Evolutionary conservation across 257 asterid genomes (phyloP).

Genomic region (Jacaranda mimosifolia): DNA sequence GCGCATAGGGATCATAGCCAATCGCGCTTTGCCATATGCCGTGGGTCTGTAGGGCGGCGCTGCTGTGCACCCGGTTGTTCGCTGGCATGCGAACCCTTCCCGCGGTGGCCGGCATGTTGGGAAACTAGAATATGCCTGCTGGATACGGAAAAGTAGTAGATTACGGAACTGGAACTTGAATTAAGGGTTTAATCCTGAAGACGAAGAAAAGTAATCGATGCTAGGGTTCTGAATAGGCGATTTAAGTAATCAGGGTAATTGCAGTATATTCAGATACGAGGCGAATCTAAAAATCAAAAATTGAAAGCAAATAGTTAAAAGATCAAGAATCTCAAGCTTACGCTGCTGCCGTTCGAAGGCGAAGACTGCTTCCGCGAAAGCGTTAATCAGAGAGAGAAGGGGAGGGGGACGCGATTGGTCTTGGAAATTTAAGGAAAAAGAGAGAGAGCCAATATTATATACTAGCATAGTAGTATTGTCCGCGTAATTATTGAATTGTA

Average conservation of each 20-base stretch:
- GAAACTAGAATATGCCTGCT: slow-evolving; percentile 4
- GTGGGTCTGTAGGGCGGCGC: slow-evolving; percentile 97
- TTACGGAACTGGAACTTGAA: slow-evolving; percentile 7
- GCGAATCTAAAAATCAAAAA: not conserved
- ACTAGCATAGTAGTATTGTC: no score
- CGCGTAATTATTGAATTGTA: no score
- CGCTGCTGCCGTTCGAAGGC: not conserved
- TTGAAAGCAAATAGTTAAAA: not conserved
- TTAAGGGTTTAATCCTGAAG: not conserved
- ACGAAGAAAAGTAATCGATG: not conserved
- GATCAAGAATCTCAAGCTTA: not conserved
- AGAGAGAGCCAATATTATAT: not conserved
- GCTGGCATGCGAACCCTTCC: slow-evolving; percentile 99
- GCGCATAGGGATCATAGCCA: slow-evolving; percentile 97
- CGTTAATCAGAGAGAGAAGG: not conserved
- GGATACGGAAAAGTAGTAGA: not conserved
- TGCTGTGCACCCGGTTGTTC: slow-evolving; percentile 99
- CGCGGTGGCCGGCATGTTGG: slow-evolving; percentile 97
- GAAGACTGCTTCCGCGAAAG: not conserved
- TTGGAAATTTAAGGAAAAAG: not conserved
- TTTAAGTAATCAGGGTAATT: not conserved
- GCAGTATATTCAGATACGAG: not conserved
- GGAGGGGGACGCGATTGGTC: not conserved
- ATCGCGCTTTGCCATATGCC: slow-evolving; percentile 99
- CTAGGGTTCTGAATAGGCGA: not conserved